phyloP scores from a whole-genome alignment of 2,329 filamentous ascomycete genomes.

The Cephalotrichum gorgonifer region DNA sequence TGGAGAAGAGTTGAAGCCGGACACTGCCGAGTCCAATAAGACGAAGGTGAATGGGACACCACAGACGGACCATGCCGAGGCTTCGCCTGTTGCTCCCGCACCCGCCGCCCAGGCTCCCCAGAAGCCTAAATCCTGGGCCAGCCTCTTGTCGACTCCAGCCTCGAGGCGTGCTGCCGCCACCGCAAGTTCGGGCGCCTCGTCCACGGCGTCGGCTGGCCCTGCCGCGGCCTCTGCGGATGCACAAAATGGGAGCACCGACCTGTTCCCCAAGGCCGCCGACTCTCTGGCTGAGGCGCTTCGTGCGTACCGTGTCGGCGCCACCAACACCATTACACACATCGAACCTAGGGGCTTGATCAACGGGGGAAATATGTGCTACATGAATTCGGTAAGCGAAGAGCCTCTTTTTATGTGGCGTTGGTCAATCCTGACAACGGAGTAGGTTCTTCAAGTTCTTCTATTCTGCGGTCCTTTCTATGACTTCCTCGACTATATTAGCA shows the following conservation, averaged over 20 bases:
- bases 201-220: slow-evolving; percentile 14
- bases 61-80: slow-evolving; percentile 10
- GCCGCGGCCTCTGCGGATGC: slow-evolving; percentile 7
- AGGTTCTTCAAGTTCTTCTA: slow-evolving; percentile 92
- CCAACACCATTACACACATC: slow-evolving; percentile 65
- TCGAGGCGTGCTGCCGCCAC: background rate
- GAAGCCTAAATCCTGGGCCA: slow-evolving; percentile 10
- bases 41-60: slow-evolving; percentile 7
- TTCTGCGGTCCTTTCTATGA: slow-evolving; percentile 93
- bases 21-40: background rate
- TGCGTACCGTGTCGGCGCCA: slow-evolving; percentile 57
- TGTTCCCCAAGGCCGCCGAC: slow-evolving; percentile 32
- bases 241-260: slow-evolving; percentile 15
- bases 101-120: slow-evolving; percentile 12
- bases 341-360: slow-evolving; percentile 92
- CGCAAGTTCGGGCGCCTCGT: background rate
- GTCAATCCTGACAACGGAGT: slow-evolving; percentile 20
- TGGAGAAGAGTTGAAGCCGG: background rate
- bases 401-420: background rate
- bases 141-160: slow-evolving; percentile 6
- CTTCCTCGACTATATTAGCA: slow-evolving; percentile 79
- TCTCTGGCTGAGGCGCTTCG: slow-evolving; percentile 69
- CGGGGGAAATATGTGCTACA: slow-evolving; percentile 98
- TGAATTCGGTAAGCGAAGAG: slow-evolving; percentile 76
- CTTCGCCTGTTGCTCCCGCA: slow-evolving; percentile 4